Percentiles rank a stretch among this genome's conserved stretches.
Conservation (phyloP, 371 early-diverging fungal genomes). For the Rhizomucor miehei region DNA sequence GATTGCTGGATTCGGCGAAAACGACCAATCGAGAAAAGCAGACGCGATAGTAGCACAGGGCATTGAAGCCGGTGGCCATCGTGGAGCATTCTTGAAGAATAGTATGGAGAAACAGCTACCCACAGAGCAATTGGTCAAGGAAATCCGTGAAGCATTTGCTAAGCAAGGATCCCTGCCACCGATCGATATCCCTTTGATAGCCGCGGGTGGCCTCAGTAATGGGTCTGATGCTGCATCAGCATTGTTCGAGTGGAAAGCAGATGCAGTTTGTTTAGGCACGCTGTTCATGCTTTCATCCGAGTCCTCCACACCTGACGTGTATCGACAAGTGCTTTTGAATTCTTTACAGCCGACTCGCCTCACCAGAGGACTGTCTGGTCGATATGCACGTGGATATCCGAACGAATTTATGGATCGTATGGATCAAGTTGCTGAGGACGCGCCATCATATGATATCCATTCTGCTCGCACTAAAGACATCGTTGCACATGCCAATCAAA, state of each 20-base stretch:
- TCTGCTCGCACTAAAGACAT: constrained; percentile 43
- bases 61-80: constrained; percentile 44
- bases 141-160: constrained; percentile 12
- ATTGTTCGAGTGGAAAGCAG: constrained; percentile 21
- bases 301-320: constrained; percentile 25
- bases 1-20: constrained; percentile 30
- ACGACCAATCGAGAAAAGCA: constrained; percentile 17
- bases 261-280: constrained; percentile 39
- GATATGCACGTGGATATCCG: constrained; percentile 31
- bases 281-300: constrained; percentile 39
- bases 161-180: not conserved
- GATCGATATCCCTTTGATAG: constrained; percentile 26
- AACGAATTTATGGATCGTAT: constrained; percentile 33
- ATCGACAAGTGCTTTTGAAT: constrained; percentile 22
- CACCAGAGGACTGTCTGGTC: constrained; percentile 31
- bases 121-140: constrained; percentile 13
- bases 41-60: constrained; percentile 46
- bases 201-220: constrained; percentile 42
- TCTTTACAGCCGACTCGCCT: constrained; percentile 18
- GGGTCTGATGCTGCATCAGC: constrained; percentile 19
- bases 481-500: constrained; percentile 20
- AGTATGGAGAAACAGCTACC: constrained; percentile 15
- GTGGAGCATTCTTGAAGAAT: constrained; percentile 27
- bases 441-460: constrained; percentile 39
- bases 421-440: constrained; percentile 13